Evolutionary conservation across 345 rosid species (phyloP), one percentile per base, ranked within the genome.

Genomic region (Brassica carinata): DNA sequence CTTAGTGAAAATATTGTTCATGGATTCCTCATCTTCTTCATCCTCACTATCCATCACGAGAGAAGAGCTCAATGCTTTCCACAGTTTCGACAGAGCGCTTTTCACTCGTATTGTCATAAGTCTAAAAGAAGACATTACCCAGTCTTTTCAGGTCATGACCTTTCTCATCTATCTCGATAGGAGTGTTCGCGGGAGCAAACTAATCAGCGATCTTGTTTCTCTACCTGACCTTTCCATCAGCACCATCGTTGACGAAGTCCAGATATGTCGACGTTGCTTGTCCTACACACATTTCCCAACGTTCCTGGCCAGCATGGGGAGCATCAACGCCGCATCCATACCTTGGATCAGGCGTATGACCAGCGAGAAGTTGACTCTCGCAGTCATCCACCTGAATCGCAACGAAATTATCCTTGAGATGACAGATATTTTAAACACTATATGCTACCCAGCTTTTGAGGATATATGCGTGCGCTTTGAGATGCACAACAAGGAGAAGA

Each of bases 81-180:
- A 93, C 84, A 78, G n/a, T 69, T 79, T 77, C 3, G 98, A 93
- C 62, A 83, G 98, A 40, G 3, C 1, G 0, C 83, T 90, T 19
- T 93, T 87, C 81, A 8, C 68, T 1, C 71, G 87, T 45, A 90
- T 93, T 3, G 86, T 86, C 45, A 2, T 78, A 45, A 30, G 5
- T 26, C 88, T 93, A 30, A 40, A 67, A 17, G 88, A 88, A 31
- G 87, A 88, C 79, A 86, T 84, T 2, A 29, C 7, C 7, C 77
- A 87, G 43, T 86, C 98, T 6, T 36, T 87, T 73, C 90, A 87
- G 2, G 84, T 89, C 71, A 77, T 91, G 87, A 89, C 87, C 1
- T n/a, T 91, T 3, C 83, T 87, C 85, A 30, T 93, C 13, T 93
- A 84, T 86, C 85, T 91, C 0, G 98, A 93, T 76, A 77, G 91